Conservation (phyloP, 2,329 filamentous ascomycete species). For the Pseudogymnoascus sp. region DNA sequence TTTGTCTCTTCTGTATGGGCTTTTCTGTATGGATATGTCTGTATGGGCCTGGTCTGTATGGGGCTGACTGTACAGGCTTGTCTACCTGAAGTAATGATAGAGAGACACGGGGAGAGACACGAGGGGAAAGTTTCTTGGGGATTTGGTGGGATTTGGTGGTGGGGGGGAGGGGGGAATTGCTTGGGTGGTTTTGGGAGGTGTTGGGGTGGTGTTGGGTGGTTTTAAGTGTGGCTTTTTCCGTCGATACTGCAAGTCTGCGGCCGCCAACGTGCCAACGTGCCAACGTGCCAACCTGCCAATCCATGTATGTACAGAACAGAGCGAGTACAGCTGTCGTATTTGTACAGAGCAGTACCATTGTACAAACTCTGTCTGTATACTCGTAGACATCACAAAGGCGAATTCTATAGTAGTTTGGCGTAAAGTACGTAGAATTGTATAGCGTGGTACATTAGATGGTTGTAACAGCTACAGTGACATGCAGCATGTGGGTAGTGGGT, state of each 20-base stretch:
- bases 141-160: neutral
- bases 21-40: neutral
- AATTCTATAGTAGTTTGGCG: neutral
- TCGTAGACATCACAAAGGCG: neutral
- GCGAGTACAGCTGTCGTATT: neutral
- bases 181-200: neutral
- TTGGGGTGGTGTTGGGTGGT: neutral
- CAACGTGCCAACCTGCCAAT: constrained; percentile 4
- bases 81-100: neutral
- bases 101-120: neutral
- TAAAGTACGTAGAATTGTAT: neutral
- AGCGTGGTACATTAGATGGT: neutral
- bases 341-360: neutral
- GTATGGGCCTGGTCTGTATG: neutral
- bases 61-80: neutral
- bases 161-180: neutral
- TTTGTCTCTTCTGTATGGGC: neutral
- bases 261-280: constrained; percentile 2
- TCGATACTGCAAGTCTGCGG: neutral
- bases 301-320: neutral
- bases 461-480: constrained; percentile 3
- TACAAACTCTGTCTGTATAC: neutral
- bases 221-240: constrained; percentile 8
- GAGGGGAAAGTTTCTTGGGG: neutral
- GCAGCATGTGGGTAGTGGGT: neutral